Conservation (phyloP, 371 early-diverging fungal genomes). For the Syncephalastrum monosporum region DNA sequence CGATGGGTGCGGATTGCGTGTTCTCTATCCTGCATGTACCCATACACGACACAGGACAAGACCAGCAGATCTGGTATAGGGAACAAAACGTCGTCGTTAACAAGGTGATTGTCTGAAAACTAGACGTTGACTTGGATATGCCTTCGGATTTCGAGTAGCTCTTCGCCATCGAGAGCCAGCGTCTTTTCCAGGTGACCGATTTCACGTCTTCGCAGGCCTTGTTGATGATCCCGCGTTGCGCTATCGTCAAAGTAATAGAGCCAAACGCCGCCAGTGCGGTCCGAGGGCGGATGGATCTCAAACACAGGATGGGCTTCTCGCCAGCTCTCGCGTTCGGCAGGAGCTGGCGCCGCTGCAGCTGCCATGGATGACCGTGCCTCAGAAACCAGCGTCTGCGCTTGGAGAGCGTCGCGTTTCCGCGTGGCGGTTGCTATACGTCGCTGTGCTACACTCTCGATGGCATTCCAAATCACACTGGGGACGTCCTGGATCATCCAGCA, state of each 20-base stretch:
- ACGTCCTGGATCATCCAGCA: conserved; percentile 42
- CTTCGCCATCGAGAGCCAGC: conserved; percentile 15
- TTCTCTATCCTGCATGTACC: too few relatives aligned
- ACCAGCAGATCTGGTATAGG: too few relatives aligned
- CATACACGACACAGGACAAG: too few relatives aligned
- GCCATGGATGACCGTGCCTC: too few relatives aligned
- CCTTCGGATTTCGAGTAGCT: conserved; percentile 21
- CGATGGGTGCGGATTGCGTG: too few relatives aligned
- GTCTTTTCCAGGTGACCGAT: conserved; percentile 19
- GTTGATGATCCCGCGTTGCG: conserved; percentile 2
- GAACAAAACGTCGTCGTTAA: too few relatives aligned
- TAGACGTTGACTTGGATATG: too few relatives aligned
- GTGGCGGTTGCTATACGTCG: conserved; percentile 1
- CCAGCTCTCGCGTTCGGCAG: too few relatives aligned
- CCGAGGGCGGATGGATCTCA: conserved; percentile 8
- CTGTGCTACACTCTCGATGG: conserved; percentile 14
- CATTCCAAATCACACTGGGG: conserved; percentile 27
- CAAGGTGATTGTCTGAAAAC: too few relatives aligned
- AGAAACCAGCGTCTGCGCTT: too few relatives aligned
- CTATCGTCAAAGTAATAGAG: conserved; percentile 13
- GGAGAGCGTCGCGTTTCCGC: not conserved
- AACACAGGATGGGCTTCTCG: not conserved
- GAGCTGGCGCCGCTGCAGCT: too few relatives aligned
- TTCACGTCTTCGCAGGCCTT: conserved; percentile 5
- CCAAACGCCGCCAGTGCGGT: conserved; percentile 4